Base-by-base conservation (phyloP, 345 rosid genomes). In the Punica granatum region DNA sequence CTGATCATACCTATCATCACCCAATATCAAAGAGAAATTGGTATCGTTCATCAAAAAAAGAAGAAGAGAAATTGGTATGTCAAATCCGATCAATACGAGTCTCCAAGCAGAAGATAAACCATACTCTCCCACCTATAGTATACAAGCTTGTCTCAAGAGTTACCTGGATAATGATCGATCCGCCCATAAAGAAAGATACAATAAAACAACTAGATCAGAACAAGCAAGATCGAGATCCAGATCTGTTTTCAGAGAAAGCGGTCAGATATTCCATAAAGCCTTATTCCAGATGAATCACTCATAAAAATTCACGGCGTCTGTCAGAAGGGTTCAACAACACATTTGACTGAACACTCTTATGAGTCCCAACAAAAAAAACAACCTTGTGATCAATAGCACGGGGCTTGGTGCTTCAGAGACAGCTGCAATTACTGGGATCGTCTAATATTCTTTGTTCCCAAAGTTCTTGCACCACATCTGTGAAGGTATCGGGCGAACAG, bases 381-480 rank as follows among this genome's bases (percentile, higher is more conserved):
- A 51, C 12, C 30, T 51, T 51, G 58, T 23, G 5, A 23, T 23
- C 58, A 51, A 23, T 10, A 1, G 58, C 11, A n/a, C 28, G 28
- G 28, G 10, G 13, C 23, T 67, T 37, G 32, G 36, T 31, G 18
- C 37, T 42, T 65, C 34, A 51, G 23, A 51, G 13, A n/a, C 26
- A 51, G 28, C 58, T 51, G 58, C 58, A 51, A 10, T n/a, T 51
- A 13, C 7, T 0, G 30, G 58, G 58, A 51, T 51, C 58, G n/a
- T 19, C 74, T 66, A 79, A 70, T 88, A 88, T 66, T 91, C 99
- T 70, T 94, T 91, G 32, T 82, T 80, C 71, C 99, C 98, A 74
- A 91, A 94, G 78, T 94, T 94, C 84, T 94, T 94, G 93, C 98
- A 94, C 99, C 99, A 94, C 0, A 94, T 76, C 81, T 94, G 99